Conservation (phyloP, 2,329 filamentous ascomycete genomes). For the Neospermospora avenae region DNA sequence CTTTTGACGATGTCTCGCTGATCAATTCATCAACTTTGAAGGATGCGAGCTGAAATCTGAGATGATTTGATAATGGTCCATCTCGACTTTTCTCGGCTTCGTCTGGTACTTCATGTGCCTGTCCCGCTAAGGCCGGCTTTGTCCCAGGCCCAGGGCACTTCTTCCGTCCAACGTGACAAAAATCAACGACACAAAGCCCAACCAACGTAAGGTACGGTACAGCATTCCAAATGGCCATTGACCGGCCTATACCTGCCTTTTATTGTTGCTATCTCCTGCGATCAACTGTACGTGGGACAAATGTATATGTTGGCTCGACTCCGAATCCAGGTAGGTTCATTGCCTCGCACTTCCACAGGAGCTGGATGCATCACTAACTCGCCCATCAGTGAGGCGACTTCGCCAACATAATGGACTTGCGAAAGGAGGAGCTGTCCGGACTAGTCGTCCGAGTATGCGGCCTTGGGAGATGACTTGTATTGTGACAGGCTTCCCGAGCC, state of each 20-base stretch:
- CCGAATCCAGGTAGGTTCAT: slow-evolving; percentile 61
- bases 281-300: slow-evolving; percentile 68
- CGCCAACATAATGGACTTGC: slow-evolving; percentile 86
- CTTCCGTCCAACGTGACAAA: not conserved
- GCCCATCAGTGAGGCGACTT: slow-evolving; percentile 60
- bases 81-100: too few species aligned
- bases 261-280: slow-evolving; percentile 93
- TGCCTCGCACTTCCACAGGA: not conserved
- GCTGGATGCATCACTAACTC: slow-evolving; percentile 6
- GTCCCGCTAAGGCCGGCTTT: too few species aligned
- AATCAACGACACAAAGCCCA: not conserved
- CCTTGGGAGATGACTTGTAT: slow-evolving; percentile 92
- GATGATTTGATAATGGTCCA: too few species aligned
- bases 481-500: slow-evolving; percentile 84
- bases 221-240: slow-evolving; percentile 28
- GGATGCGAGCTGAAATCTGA: too few species aligned
- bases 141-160: too few species aligned
- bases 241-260: slow-evolving; percentile 71
- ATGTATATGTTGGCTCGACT: slow-evolving; percentile 86
- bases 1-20: too few species aligned
- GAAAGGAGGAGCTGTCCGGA: slow-evolving; percentile 78
- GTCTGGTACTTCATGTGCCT: too few species aligned
- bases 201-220: not conserved
- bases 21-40: too few species aligned
- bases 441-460: slow-evolving; percentile 61